Conservation (phyloP, 176 grass and related monocot genomes). For the Phyllostachys edulis region DNA sequence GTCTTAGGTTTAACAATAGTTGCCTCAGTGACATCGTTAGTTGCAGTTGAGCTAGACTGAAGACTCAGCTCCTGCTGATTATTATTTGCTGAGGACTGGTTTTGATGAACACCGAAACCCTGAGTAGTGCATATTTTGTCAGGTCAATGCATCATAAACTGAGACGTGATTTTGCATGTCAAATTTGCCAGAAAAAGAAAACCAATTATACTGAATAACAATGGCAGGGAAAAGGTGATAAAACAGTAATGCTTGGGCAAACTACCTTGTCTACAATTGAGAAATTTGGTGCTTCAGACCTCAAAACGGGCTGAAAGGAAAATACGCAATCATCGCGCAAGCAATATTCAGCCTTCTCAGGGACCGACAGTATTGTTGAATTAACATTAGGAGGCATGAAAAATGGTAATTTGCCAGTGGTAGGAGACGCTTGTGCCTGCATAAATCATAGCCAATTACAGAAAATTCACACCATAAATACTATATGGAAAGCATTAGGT, state of each 20-base stretch:
- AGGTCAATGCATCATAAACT: constrained; percentile 2
- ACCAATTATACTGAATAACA: background rate
- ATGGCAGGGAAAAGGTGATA: background rate
- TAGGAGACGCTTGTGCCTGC: constrained; percentile 82
- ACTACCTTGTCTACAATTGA: constrained; percentile 48
- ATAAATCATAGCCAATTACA: constrained; percentile 29
- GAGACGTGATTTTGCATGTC: background rate
- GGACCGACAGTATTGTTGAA: background rate
- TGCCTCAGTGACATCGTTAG: constrained; percentile 24
- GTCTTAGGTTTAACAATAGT: constrained; percentile 29
- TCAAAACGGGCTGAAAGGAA: constrained; percentile 57
- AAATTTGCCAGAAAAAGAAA: background rate
- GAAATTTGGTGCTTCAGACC: constrained; percentile 40
- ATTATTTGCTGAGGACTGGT: constrained; percentile 4
- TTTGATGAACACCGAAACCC: constrained; percentile 29
- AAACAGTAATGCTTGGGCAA: background rate
- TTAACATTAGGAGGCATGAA: constrained; percentile 33
- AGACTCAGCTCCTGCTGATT: constrained; percentile 31
- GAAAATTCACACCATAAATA: constrained; percentile 12
- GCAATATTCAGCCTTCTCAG: constrained; percentile 35
- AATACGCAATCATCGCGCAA: constrained; percentile 47
- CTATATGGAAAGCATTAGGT: background rate
- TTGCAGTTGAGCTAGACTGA: constrained; percentile 32
- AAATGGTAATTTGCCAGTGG: constrained; percentile 78
- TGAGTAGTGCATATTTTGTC: constrained; percentile 6